Conservation (phyloP, 176 grass and related monocot genomes). For the Saccharum officinarum region DNA sequence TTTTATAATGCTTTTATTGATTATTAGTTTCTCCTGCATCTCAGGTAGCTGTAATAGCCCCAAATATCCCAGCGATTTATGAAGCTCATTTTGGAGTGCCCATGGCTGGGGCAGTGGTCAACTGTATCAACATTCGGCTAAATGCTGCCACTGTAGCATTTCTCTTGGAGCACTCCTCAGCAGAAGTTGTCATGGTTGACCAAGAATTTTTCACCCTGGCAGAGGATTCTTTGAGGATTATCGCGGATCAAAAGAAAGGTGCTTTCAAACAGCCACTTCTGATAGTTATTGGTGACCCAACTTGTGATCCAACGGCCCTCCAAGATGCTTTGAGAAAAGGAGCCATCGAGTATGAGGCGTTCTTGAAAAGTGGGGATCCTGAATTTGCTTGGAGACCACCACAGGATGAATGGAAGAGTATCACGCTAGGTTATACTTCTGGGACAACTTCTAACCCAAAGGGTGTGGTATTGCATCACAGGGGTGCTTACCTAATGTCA, state of each 20-base stretch:
- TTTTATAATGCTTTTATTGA: conserved; percentile 22
- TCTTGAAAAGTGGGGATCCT: conserved; percentile 73
- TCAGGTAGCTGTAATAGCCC: conserved; percentile 91
- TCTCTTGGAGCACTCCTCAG: conserved; percentile 73
- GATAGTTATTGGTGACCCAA: conserved; percentile 77
- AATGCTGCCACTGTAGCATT: conserved; percentile 81
- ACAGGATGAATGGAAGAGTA: conserved; percentile 92
- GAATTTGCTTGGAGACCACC: conserved; percentile 78
- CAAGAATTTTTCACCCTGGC: conserved; percentile 82
- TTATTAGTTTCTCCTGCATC: conserved; percentile 18
- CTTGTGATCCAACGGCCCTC: conserved; percentile 54
- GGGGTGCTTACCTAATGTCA: conserved; percentile 92
- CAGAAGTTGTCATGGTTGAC: conserved; percentile 80
- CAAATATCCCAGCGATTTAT: conserved; percentile 88
- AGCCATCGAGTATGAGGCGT: conserved; percentile 76
- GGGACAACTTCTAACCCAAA: conserved; percentile 89
- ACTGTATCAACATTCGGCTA: conserved; percentile 76
- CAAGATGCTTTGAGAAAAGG: conserved; percentile 66
- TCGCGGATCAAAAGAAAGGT: conserved; percentile 55
- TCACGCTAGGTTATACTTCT: conserved; percentile 85
- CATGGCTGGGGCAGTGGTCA: conserved; percentile 89
- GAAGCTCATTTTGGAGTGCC: conserved; percentile 97
- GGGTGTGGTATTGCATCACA: conserved; percentile 86
- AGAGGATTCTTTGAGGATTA: conserved; percentile 72
- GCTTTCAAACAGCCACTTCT: conserved; percentile 71